Evolutionary conservation across 176 grass and related monocot species (phyloP).

Genomic region (Canna indica): DNA sequence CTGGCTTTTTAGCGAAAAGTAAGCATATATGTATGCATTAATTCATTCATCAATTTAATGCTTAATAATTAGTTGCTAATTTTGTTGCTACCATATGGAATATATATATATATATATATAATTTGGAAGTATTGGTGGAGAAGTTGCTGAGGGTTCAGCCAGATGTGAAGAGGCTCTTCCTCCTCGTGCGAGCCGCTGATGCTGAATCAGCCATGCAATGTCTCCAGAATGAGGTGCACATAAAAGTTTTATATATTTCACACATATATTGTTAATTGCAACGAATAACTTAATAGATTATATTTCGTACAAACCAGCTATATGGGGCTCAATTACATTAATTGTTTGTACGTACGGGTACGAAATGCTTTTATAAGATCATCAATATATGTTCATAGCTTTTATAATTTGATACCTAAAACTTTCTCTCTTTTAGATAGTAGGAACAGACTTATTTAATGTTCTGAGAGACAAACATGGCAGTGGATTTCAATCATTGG

Average conservation of each 20-base stretch:
- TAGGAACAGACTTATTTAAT: constrained; percentile 60
- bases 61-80: background rate
- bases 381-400: no score
- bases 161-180: constrained; percentile 67
- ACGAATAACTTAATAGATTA: no score
- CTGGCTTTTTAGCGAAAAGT: constrained; percentile 25
- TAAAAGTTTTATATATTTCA: no score
- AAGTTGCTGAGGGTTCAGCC: constrained; percentile 83
- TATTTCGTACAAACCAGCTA: no score
- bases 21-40: background rate
- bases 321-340: no score
- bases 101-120: background rate
- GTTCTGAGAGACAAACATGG: constrained; percentile 53
- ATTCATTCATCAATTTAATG: background rate
- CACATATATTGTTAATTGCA: no score
- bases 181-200: constrained; percentile 56
- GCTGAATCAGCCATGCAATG: constrained; percentile 33
- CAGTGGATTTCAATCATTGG: constrained; percentile 30
- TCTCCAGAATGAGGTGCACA: constrained; percentile 56
- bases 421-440: constrained; percentile 28
- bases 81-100: background rate
- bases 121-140: constrained; percentile 64
- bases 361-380: no score
- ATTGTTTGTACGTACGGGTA: no score
- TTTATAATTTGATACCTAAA: background rate